These are phyloP conservation scores for Holtermannia corniformis DNA, from an alignment of 768 basidiomycete species.

Conservation along the genomic window DNA sequence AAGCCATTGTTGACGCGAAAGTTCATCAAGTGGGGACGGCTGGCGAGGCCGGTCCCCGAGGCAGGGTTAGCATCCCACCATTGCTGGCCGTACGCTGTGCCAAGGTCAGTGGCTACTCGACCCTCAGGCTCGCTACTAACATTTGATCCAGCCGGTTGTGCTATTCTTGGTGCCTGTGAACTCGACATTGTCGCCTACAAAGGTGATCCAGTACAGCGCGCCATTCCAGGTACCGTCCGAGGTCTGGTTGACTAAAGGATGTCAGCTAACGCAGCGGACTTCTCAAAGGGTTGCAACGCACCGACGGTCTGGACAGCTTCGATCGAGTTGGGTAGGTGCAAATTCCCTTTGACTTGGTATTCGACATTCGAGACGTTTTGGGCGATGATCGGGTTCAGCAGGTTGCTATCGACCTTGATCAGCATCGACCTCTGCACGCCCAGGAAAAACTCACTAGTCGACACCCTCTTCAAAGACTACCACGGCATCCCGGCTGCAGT, in stretches of 20 bases:
- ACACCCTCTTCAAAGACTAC: slow-evolving; percentile 20
- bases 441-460: slow-evolving; percentile 18
- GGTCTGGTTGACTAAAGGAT: slow-evolving; percentile 19
- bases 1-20: slow-evolving; percentile 48
- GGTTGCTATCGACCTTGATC: slow-evolving; percentile 10
- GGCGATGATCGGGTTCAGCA: slow-evolving; percentile 25
- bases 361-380: slow-evolving; percentile 40
- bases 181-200: slow-evolving; percentile 44
- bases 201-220: slow-evolving; percentile 47
- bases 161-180: slow-evolving; percentile 45
- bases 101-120: neutral
- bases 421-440: neutral
- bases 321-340: slow-evolving; percentile 46
- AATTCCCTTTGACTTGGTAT: slow-evolving; percentile 45
- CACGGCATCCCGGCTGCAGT: slow-evolving; percentile 16
- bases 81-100: slow-evolving; percentile 44
- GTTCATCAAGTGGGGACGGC: slow-evolving; percentile 47
- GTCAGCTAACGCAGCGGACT: neutral
- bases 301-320: slow-evolving; percentile 43
- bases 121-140: slow-evolving; percentile 10
- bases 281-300: slow-evolving; percentile 1
- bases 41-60: slow-evolving; percentile 41
- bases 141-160: slow-evolving; percentile 46
- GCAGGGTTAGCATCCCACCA: slow-evolving; percentile 47
- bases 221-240: neutral